Base-by-base conservation (phyloP, 1,284 basidiomycete genomes). In the Neonothopanus nambi region DNA sequence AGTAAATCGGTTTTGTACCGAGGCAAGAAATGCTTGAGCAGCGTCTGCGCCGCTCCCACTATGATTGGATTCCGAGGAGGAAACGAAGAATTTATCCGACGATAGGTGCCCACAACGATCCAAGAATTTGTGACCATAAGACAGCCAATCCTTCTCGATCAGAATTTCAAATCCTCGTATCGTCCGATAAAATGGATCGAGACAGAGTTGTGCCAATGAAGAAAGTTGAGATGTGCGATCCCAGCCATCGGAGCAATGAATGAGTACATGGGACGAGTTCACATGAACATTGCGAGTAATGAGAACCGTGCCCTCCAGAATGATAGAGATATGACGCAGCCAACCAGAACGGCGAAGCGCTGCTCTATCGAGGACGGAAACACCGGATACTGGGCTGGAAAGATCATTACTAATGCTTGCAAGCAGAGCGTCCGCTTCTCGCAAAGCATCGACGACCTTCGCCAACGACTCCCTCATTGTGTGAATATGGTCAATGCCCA, bases 191-290 rank as follows among this genome's bases (percentile, higher is more conserved):
- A 85, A 96, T 1, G 97, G 97, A 66, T 99, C 97, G 51, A 99
- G 80, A 66, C 95, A 98, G 44, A 99, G 70, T 67, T 98, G 93
- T 1, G 97, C 84, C 9, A 98, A 75, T 1, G 95, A 87, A 5
- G 93, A 91, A 1, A 99, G 80, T 67, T 99, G 97, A 12, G 95
- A 89, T 0, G 97, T 99, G 11, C 97, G 87, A 73, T 99, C 97
- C 97, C 97, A 99, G 12, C 97, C 97, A 67, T 99, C 97, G 38
- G 97, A 99, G 69, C 97, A 99, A 68, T 99, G 97, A 45, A 99
- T 91, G 59, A 99, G 82, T 54, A 98, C 95, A 70, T 99, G 97
- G 7, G 97, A 99, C 15, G 94, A 94, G 68, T 93, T 94, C 69
- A 99, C 75, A 70, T 99, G 97, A 30, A 99, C 79, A 66, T 98